Conservation (phyloP, 768 basidiomycete species). For the Lactarius sanguifluus region DNA sequence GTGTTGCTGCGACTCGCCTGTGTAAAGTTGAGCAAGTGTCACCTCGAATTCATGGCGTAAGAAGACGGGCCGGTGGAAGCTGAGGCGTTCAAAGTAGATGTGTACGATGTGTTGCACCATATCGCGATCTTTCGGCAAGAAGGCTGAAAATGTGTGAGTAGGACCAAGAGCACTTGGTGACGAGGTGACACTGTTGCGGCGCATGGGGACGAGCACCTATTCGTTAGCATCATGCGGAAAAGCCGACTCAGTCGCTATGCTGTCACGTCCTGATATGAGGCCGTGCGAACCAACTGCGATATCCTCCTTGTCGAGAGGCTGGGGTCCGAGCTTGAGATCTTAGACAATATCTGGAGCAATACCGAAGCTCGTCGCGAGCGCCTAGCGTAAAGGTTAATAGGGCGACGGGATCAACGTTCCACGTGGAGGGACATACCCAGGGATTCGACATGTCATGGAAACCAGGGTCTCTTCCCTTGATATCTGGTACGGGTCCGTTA, state of each 20-base stretch:
- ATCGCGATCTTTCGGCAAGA: constrained; percentile 75
- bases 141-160: constrained; percentile 49
- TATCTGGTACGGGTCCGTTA: constrained; percentile 36
- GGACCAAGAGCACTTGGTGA: constrained; percentile 30
- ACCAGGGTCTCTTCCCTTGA: constrained; percentile 77
- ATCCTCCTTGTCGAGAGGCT: constrained; percentile 61
- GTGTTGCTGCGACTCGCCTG: constrained; percentile 48
- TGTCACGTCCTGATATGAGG: constrained; percentile 67
- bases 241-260: constrained; percentile 51
- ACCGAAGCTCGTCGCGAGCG: constrained; percentile 77
- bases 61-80: constrained; percentile 77
- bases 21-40: constrained; percentile 65
- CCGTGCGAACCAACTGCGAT: constrained; percentile 74
- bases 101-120: constrained; percentile 63
- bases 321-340: constrained; percentile 55
- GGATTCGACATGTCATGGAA: constrained; percentile 77
- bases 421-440: constrained; percentile 40
- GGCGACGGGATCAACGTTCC: constrained; percentile 10
- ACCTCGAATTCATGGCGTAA: constrained; percentile 65
- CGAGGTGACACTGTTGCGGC: constrained; percentile 45
- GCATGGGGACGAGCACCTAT: constrained; percentile 59
- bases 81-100: constrained; percentile 75
- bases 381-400: constrained; percentile 37
- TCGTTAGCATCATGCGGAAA: constrained; percentile 60
- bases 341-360: constrained; percentile 70